phyloP scores from a whole-genome alignment of 208 protist species.

The Wallacemonas sp. region DNA sequence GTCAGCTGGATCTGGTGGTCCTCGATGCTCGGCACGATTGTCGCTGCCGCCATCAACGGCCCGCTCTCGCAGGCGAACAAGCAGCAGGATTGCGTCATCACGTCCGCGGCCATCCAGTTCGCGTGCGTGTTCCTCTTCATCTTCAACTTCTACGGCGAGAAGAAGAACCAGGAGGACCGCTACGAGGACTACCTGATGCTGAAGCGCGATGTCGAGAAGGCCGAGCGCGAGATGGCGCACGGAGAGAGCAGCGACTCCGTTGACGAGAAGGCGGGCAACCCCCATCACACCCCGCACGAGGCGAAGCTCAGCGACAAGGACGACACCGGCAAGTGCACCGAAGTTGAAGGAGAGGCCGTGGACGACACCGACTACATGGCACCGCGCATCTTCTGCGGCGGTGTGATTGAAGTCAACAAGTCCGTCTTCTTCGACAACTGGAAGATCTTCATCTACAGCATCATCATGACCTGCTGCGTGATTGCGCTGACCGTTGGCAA shows the following conservation, averaged over 20 bases:
- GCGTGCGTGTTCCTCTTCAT: conserved; percentile 31
- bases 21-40: conserved; percentile 28
- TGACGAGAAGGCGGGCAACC: not conserved
- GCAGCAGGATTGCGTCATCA: conserved; percentile 33
- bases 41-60: conserved; percentile 34
- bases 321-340: not conserved
- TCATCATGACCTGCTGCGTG: conserved; percentile 28
- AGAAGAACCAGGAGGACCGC: conserved; percentile 26
- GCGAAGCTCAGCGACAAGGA: conserved; percentile 8
- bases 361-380: conserved; percentile 25
- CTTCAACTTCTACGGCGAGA: conserved; percentile 52
- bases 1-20: conserved; percentile 44
- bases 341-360: not conserved
- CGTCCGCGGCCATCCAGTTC: conserved; percentile 28
- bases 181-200: conserved; percentile 26
- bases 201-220: conserved; percentile 6
- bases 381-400: conserved; percentile 15
- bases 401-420: conserved; percentile 36
- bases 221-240: not conserved
- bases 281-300: conserved; percentile 16
- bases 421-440: conserved; percentile 31
- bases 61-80: conserved; percentile 34
- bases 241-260: not conserved
- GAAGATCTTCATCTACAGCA: conserved; percentile 31
- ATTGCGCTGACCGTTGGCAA: conserved; percentile 29